phyloP scores from a whole-genome alignment of 1,139 yeast species.

The Yamadazyma dushanensis region DNA sequence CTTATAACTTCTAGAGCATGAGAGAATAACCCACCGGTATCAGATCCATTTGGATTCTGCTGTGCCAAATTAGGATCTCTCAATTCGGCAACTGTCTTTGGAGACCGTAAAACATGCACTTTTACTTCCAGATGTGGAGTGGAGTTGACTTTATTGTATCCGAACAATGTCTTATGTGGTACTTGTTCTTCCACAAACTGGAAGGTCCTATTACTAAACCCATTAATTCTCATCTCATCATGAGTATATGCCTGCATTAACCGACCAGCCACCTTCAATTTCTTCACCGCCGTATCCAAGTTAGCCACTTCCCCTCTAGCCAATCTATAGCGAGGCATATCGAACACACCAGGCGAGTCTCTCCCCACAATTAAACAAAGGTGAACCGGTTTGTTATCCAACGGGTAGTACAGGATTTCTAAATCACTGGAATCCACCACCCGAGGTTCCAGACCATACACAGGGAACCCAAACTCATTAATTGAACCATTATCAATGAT shows the following conservation, averaged over 20 bases:
- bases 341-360: conserved; percentile 74
- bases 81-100: conserved; percentile 66
- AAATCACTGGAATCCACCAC: conserved; percentile 28
- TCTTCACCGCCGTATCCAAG: conserved; percentile 72
- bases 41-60: conserved; percentile 71
- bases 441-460: conserved; percentile 20
- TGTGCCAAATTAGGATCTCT: conserved; percentile 83
- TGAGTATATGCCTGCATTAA: conserved; percentile 92
- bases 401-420: conserved; percentile 54
- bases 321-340: conserved; percentile 62
- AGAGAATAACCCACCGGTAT: conserved; percentile 73
- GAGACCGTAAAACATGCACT: conserved; percentile 70
- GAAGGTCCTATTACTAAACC: conserved; percentile 80
- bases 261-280: conserved; percentile 81
- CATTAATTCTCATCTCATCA: conserved; percentile 82
- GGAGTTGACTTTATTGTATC: conserved; percentile 33
- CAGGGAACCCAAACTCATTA: conserved; percentile 30
- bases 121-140: conserved; percentile 65
- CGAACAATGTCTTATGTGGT: conserved; percentile 34
- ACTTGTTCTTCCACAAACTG: conserved; percentile 68
- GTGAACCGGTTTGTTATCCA: conserved; percentile 79
- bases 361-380: conserved; percentile 73
- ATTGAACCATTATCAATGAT: conserved; percentile 27
- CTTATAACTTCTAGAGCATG: conserved; percentile 75
- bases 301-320: conserved; percentile 63